Evolutionary conservation across 352 stramenopile genomes (phyloP), one percentile per base, ranked within the genome.

Genomic region (Pythium pectinolyticum): DNA sequence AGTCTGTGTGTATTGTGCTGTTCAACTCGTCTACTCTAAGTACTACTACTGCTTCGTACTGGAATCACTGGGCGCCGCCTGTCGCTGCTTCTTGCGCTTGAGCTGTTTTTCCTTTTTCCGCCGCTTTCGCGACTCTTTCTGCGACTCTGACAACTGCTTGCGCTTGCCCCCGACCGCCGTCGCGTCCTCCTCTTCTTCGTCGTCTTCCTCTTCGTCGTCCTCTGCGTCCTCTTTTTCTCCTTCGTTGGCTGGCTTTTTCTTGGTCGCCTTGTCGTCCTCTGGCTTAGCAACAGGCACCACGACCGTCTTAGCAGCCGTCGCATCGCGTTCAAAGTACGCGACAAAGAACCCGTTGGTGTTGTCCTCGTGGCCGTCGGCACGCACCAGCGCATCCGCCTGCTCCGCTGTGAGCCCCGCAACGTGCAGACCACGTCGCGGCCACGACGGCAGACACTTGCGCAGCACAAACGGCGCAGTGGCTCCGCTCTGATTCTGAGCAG

Each of bases 331-430:
- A 73, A 99, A 98, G 72, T 97, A 97, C 30, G 89, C 84, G 5
- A 99, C 95, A 66, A 99, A 99, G 72, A 99, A 99, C 22, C 96
- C 96, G 72, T 98, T 98, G 5, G 95, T 98, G 41, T 82, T 86
- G 73, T 98, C 92, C 48, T 97, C 92, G 37, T 95, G 78, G 1
- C 87, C 82, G 72, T 98, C 86, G 11, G 90, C 94, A 25, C 97
- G 82, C 50, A 99, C 92, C 11, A 99, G 71, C 63, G 78, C 79
- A n/a, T 83, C 70, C 7, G 87, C 76, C 45, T 98, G 72, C 14
- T 84, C 73, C 7, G 64, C 63, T 1, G 70, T 77, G 19, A 97
- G 67, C 5, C 84, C 84, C 17, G 77, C 70, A 30, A 85, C 70
- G 28, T 73, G 50, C 34, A 85, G 59, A n/a, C 89, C 89, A 39